phyloP scores from a whole-genome alignment of 176 grass and related monocot genomes.

The Alloteropsis semialata region DNA sequence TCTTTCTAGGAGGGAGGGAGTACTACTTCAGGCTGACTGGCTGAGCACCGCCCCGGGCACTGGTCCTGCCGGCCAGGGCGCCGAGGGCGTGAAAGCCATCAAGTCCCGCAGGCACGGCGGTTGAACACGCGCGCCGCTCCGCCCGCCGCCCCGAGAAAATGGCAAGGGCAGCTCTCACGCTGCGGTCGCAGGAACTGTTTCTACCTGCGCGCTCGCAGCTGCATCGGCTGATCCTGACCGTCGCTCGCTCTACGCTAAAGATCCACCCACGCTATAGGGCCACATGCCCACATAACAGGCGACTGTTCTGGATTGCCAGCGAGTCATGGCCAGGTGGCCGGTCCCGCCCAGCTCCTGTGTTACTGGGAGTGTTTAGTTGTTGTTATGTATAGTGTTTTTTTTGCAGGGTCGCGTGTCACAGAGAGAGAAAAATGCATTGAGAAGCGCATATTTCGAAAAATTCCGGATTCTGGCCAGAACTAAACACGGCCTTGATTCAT shows the following conservation, averaged over 20 bases:
- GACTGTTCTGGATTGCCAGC: not conserved
- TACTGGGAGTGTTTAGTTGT: too few relatives aligned
- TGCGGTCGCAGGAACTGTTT: not conserved
- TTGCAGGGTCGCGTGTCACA: too few relatives aligned
- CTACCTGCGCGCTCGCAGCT: not conserved
- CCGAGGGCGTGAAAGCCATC: not conserved
- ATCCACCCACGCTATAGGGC: not conserved
- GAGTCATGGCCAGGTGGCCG: not conserved
- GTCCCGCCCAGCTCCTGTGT: too few relatives aligned
- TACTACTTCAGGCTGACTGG: not conserved
- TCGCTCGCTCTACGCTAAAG: not conserved
- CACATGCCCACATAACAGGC: not conserved
- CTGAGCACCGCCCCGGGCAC: not conserved
- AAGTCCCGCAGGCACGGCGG: not conserved
- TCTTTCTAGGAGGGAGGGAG: too few relatives aligned
- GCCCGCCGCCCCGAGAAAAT: not conserved
- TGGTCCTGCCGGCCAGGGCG: not conserved
- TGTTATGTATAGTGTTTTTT: too few relatives aligned
- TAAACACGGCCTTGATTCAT: too few relatives aligned
- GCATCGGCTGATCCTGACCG: not conserved
- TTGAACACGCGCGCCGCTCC: not conserved
- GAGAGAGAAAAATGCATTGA: too few relatives aligned
- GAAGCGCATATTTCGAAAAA: too few relatives aligned
- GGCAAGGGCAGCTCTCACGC: not conserved
- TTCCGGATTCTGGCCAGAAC: too few relatives aligned